These are phyloP conservation scores for Huntiella savannae DNA, from an alignment of 2,329 filamentous ascomycete species.

Conservation along the genomic window DNA sequence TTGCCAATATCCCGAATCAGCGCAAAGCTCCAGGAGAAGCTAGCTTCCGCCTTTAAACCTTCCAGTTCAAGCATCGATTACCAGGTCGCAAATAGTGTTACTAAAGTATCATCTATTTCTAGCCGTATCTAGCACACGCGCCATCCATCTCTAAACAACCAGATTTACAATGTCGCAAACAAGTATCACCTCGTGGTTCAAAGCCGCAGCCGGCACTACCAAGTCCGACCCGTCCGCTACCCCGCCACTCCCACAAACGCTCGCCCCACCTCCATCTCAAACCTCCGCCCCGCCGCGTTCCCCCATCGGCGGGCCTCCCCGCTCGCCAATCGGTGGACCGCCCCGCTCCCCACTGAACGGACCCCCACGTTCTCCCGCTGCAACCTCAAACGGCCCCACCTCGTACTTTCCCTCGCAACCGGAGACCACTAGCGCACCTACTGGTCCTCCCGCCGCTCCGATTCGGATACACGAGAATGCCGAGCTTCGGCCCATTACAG, in stretches of 20 bases:
- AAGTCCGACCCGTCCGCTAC: conserved; percentile 2
- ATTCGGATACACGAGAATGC: conserved; percentile 27
- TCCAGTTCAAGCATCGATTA: no score
- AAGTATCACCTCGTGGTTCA: conserved; percentile 46
- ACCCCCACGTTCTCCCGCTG: conserved; percentile 14
- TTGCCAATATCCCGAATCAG: no score
- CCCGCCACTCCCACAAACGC: conserved; percentile 12
- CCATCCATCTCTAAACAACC: no score
- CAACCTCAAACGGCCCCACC: neutral
- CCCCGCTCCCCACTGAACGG: conserved; percentile 14
- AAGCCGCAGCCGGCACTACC: conserved; percentile 14
- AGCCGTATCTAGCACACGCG: no score
- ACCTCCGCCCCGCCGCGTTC: conserved; percentile 12
- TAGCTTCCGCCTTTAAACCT: no score
- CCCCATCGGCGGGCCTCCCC: conserved; percentile 7
- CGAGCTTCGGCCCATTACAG: conserved; percentile 30
- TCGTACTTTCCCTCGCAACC: conserved; percentile 9
- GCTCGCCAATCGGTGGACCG: conserved; percentile 8
- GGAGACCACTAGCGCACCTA: conserved; percentile 4
- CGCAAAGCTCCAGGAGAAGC: no score
- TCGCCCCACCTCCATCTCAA: conserved; percentile 12
- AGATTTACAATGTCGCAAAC: conserved; percentile 25
- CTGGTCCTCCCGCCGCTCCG: conserved; percentile 16
- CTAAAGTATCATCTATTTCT: no score
- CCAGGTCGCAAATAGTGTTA: no score